Evolutionary conservation across 2,329 filamentous ascomycete species (phyloP), one percentile per base, ranked within the genome.

Genomic region (Drechslera avenae): DNA sequence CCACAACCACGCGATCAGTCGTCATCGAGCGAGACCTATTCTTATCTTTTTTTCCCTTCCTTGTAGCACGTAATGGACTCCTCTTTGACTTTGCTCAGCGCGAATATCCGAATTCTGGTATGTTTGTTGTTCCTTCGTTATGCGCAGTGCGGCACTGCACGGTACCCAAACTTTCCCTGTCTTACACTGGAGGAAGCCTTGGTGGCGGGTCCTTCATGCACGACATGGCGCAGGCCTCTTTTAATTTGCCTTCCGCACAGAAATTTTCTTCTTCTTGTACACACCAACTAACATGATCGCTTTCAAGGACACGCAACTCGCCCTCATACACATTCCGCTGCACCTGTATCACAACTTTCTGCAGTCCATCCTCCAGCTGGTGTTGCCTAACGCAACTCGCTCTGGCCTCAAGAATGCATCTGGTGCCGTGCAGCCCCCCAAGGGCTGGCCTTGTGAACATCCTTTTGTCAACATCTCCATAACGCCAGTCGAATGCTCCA

Each of bases 391-490:
- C 43, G 67, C 76, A 46, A 72, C 75, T 34, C 74, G 75, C 37
- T 52, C 57, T 40, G 50, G 56, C 39, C 48, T 51, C 39, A 44
- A 56, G 16, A 67, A 68, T 46, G 62, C 59, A 19, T 62, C 67
- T 37, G 69, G 68, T 21, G 67, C 67, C 30, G 67, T 71, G 7
- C 69, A 67, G 45, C 62, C 69, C 14, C 67, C 66, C 18, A 73
- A 69, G 47, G 69, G 72, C 13, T 80, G 76, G 81, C 76, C 75
- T 13, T 78, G 72, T 56, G 78, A 79, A 68, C 88, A 94, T 74
- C 86, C 86, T 36, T 97, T 99, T 73, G 83, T 97, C 71, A 97
- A 97, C 73, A 86, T 99, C 62, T 95, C 90, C 56, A 83, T 97
- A 66, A 97, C 92, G 0, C 90, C 91, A 0, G 84, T 96, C 47